Evolutionary conservation across 768 basidiomycete species (phyloP).

Genomic region (Porpolomopsis calyptriformis): DNA sequence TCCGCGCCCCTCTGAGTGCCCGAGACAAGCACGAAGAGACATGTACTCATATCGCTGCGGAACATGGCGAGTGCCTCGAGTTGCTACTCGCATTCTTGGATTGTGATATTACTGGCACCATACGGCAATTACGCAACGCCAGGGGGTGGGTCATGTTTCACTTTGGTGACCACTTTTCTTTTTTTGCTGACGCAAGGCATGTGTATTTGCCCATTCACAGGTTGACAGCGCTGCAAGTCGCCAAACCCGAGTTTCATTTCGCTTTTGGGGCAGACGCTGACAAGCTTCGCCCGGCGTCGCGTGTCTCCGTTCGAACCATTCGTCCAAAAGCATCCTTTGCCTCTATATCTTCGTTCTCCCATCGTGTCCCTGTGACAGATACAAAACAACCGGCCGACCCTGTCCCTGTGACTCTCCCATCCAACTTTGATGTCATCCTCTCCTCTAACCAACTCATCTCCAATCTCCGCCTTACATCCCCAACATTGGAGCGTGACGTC

Average conservation of each 20-base stretch:
- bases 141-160: constrained; percentile 34
- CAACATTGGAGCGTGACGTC: constrained; percentile 28
- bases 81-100: constrained; percentile 54
- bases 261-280: constrained; percentile 48
- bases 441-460: constrained; percentile 40
- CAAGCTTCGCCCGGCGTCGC: constrained; percentile 38
- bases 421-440: constrained; percentile 35
- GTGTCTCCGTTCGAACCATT: constrained; percentile 46
- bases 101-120: constrained; percentile 45
- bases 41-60: constrained; percentile 71
- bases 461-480: constrained; percentile 42
- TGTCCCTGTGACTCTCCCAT: constrained; percentile 26
- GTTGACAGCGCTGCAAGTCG: constrained; percentile 57
- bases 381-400: constrained; percentile 17
- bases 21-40: constrained; percentile 61
- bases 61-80: constrained; percentile 56
- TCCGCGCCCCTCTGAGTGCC: constrained; percentile 59
- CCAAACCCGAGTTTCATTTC: constrained; percentile 52
- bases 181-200: too few relatives aligned
- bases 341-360: constrained; percentile 41
- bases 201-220: too few relatives aligned
- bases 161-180: constrained; percentile 13
- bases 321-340: constrained; percentile 37
- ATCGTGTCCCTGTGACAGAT: constrained; percentile 16
- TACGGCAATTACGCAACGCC: constrained; percentile 54